Base-by-base conservation (phyloP, 1,284 basidiomycete species). In the Bothia castanella region DNA sequence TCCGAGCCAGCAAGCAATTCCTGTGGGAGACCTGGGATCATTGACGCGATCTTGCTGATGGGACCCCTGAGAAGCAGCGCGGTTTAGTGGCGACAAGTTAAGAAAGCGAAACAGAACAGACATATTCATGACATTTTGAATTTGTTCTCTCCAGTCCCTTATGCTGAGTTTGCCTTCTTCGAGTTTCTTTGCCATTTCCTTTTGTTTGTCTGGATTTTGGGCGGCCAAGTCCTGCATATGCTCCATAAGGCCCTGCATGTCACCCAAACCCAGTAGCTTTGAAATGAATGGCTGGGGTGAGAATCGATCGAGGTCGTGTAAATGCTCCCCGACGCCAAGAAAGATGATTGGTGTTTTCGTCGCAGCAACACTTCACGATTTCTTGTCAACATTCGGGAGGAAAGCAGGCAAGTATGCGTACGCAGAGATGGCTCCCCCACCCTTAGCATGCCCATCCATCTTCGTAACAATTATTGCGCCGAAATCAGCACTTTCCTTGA, bases 381-480 rank as follows among this genome's bases (percentile, higher is more conserved):
- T 29, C 17, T 12, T 48, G 57, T 52, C 35, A 66, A 46, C 25
- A 19, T 17, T 42, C 27, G n/a, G 16, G 14, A 43, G 36, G 30
- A 37, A 40, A 11, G 44, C 20, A 44, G n/a, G 23, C 4, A 30
- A 25, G 41, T 23, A 29, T 30, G 78, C 90, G 58, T 71, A 95
- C 94, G 96, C 96, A 42, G 97, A 99, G 57, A 99, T 99, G 31
- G 97, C 97, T 53, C 97, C 97, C 71, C 97, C 97, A 58, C 97
- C 97, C 69, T 98, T 99, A 1, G 97, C 97, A 67, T 99, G 97
- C 7, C 97, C 97, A 63, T 99, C 97, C 82, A 99, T 93, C 74
- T 99, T 99, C 20, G 97, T 99, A 17, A 99, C 96, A 58, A 99
- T 97, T 61, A 99, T 99, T 1, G 96, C 95, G 59, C 96, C 97